phyloP scores from a whole-genome alignment of 495 filamentous ascomycete species.

The Recurvomyces mirabilis region DNA sequence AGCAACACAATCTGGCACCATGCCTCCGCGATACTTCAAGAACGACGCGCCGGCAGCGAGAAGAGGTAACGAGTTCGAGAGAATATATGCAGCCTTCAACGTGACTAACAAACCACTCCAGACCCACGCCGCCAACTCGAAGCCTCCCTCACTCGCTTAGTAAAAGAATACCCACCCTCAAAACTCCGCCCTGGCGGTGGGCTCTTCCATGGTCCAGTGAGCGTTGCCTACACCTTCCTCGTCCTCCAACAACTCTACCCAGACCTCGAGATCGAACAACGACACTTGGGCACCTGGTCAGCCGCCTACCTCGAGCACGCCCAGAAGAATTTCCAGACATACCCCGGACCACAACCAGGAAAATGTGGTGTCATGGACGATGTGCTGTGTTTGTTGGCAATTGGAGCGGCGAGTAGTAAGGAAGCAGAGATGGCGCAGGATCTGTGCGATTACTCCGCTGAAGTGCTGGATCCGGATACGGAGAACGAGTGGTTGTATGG shows the following conservation, averaged over 20 bases:
- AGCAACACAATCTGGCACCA: conserved; percentile 3
- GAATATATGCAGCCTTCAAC: no score
- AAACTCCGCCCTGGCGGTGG: conserved; percentile 34
- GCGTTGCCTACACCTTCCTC: conserved; percentile 49
- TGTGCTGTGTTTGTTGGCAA: conserved; percentile 40
- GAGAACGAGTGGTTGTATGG: conserved; percentile 49
- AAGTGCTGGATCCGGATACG: conserved; percentile 27
- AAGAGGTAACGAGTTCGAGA: no score
- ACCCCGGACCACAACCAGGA: conserved; percentile 28
- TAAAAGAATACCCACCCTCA: conserved; percentile 30
- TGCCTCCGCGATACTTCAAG: conserved; percentile 24
- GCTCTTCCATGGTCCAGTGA: conserved; percentile 48
- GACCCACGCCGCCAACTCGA: conserved; percentile 34
- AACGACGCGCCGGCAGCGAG: conserved; percentile 21
- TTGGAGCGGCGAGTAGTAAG: conserved; percentile 38
- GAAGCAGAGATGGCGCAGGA: conserved; percentile 35
- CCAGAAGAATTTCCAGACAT: conserved; percentile 36
- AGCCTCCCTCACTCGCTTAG: conserved; percentile 33
- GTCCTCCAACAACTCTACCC: conserved; percentile 39
- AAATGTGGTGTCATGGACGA: conserved; percentile 48
- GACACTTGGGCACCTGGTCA: conserved; percentile 36
- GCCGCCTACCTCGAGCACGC: conserved; percentile 33
- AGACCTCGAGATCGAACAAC: conserved; percentile 35
- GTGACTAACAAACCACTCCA: conserved; percentile 12
- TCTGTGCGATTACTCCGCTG: conserved; percentile 34